phyloP scores from a whole-genome alignment of 1,284 basidiomycete species.

The Xerocomus minutiporus region DNA sequence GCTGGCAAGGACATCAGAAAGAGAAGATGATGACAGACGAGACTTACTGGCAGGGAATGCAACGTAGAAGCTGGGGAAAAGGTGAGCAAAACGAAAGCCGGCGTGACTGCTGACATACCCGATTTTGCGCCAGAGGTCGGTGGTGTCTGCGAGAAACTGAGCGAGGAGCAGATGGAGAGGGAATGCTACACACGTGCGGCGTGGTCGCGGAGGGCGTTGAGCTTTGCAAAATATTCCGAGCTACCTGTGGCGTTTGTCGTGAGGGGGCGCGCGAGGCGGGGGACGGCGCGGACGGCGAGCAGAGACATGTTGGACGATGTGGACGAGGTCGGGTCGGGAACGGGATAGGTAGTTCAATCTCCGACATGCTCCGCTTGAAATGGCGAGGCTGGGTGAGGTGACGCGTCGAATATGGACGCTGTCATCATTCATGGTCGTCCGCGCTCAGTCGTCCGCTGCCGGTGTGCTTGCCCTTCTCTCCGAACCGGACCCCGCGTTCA shows the following conservation, averaged over 20 bases:
- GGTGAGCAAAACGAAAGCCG: neutral
- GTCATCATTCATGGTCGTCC: constrained; percentile 41
- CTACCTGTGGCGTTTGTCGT: constrained; percentile 37
- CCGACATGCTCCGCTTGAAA: constrained; percentile 30
- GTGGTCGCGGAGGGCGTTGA: constrained; percentile 60
- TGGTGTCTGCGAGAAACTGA: constrained; percentile 51
- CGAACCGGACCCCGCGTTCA: constrained; percentile 82
- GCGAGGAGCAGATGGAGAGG: neutral
- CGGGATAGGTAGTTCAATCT: constrained; percentile 19
- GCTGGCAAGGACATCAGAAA: constrained; percentile 40
- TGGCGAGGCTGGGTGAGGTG: constrained; percentile 12
- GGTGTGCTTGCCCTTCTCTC: constrained; percentile 86
- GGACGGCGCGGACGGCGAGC: constrained; percentile 41
- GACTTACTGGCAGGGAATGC: constrained; percentile 68
- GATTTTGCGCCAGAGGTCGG: constrained; percentile 81
- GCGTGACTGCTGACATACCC: constrained; percentile 45
- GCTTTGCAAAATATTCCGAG: constrained; percentile 50
- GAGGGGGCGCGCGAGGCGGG: constrained; percentile 39
- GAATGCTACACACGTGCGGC: constrained; percentile 49
- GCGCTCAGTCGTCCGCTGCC: constrained; percentile 74
- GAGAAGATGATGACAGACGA: neutral
- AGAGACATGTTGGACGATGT: constrained; percentile 47
- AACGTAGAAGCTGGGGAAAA: constrained; percentile 57
- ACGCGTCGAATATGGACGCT: constrained; percentile 26
- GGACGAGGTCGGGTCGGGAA: constrained; percentile 19